Percentiles rank a stretch among this genome's conserved stretches.
Evolutionary conservation across 2,329 filamentous ascomycete genomes (phyloP).

Genomic region (Aspergillus ochraceus): DNA sequence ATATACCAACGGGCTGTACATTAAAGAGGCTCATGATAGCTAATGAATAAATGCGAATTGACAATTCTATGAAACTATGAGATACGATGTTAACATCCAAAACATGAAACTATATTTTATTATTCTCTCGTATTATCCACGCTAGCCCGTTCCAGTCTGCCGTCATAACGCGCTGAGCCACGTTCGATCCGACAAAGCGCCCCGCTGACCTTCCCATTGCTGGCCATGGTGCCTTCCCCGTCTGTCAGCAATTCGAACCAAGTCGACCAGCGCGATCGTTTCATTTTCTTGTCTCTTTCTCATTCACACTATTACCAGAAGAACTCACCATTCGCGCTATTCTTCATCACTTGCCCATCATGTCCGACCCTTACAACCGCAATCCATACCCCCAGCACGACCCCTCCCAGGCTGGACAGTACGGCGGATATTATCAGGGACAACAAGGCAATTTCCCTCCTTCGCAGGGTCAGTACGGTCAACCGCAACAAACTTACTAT

Average conservation of each 20-base stretch:
- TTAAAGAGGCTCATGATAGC: too few species aligned
- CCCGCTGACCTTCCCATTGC: neutral
- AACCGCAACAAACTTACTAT: conserved; percentile 26
- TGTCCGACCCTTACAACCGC: neutral
- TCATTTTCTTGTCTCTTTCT: neutral
- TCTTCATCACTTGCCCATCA: neutral
- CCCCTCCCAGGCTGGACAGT: conserved; percentile 10
- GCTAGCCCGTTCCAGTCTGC: neutral
- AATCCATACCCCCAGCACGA: neutral
- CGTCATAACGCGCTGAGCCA: neutral
- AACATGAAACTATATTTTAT: neutral
- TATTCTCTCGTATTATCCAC: neutral
- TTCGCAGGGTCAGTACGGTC: conserved; percentile 21
- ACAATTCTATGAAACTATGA: too few species aligned
- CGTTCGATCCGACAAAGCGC: neutral
- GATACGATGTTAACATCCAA: too few species aligned
- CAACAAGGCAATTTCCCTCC: conserved; percentile 24
- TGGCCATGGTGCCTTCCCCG: neutral
- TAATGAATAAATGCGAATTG: too few species aligned
- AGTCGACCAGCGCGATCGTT: neutral
- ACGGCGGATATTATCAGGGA: conserved; percentile 17
- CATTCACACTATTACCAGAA: neutral
- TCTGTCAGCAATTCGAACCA: neutral
- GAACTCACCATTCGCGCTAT: neutral
- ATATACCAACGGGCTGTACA: too few species aligned